A percentile compares a stretch with the other conserved stretches of the same genome.
phyloP scores from a whole-genome alignment of 306 rosid genomes.

The Parietaria judaica region DNA sequence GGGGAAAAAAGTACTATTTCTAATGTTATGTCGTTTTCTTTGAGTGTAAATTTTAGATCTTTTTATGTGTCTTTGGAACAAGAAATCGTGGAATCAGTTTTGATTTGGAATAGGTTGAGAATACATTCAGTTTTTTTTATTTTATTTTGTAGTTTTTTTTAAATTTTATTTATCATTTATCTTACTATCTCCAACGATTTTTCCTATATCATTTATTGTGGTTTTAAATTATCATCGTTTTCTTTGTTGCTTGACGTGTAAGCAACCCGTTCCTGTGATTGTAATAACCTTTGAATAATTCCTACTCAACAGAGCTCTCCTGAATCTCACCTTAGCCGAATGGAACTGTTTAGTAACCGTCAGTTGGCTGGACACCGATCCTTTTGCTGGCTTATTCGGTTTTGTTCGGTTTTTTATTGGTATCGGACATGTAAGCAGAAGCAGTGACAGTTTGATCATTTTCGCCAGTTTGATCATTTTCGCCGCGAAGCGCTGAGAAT shows the following conservation, averaged over 20 bases:
- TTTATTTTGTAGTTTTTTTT: slow-evolving; percentile 2
- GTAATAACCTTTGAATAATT: no score
- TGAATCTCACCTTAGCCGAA: no score
- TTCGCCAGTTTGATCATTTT: no score
- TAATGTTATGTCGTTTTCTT: slow-evolving; percentile 20
- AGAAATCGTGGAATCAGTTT: slow-evolving; percentile 44
- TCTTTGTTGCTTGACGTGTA: background rate
- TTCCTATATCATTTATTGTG: background rate
- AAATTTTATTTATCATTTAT: background rate
- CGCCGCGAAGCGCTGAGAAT: no score
- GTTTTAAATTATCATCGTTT: background rate
- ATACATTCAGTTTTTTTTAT: slow-evolving; percentile 9
- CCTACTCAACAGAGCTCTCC: no score
- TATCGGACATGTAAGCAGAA: no score
- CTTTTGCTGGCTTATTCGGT: no score
- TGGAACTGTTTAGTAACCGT: no score
- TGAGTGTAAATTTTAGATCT: slow-evolving; percentile 41
- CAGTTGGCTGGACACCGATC: no score
- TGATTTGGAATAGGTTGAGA: slow-evolving; percentile 33
- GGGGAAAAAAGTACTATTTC: slow-evolving; percentile 14
- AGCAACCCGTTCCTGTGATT: background rate
- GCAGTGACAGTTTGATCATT: no score
- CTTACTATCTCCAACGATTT: background rate
- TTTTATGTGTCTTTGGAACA: slow-evolving; percentile 28
- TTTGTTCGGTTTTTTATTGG: no score